Percentiles rank a stretch among this genome's conserved stretches.
Conservation (phyloP, 2,329 filamentous ascomycete genomes). For the Cordyceps farinosa region DNA sequence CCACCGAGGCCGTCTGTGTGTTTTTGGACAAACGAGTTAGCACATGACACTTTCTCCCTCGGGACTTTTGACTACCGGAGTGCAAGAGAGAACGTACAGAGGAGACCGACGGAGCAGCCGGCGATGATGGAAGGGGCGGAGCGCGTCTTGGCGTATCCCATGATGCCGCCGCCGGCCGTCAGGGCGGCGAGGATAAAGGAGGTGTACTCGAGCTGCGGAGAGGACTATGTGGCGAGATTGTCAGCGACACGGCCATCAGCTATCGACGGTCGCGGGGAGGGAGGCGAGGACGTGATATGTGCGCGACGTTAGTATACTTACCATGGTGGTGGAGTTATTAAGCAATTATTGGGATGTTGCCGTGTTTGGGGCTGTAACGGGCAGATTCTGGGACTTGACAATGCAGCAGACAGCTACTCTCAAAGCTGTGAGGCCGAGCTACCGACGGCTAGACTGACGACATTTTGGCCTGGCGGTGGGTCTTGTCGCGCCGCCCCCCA, state of each 20-base stretch:
- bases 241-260: neutral
- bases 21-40: neutral
- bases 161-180: slow-evolving; percentile 81
- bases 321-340: neutral
- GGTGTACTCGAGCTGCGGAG: slow-evolving; percentile 44
- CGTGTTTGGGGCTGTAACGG: neutral
- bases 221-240: slow-evolving; percentile 1
- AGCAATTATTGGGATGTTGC: too few relatives aligned
- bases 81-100: slow-evolving; percentile 46
- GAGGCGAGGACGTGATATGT: too few relatives aligned
- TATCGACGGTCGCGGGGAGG: neutral
- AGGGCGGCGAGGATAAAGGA: slow-evolving; percentile 77
- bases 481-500: slow-evolving; percentile 8
- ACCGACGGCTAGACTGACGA: slow-evolving; percentile 17
- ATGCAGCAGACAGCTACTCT: neutral
- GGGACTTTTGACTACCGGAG: neutral
- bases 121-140: slow-evolving; percentile 85
- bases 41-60: neutral
- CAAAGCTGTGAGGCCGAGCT: neutral
- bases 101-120: slow-evolving; percentile 72
- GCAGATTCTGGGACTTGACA: neutral
- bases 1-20: slow-evolving; percentile 69
- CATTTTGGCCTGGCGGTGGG: slow-evolving; percentile 14
- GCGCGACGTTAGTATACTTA: neutral
- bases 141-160: slow-evolving; percentile 79